phyloP scores from a whole-genome alignment of 495 filamentous ascomycete genomes.

The Evansstolkia leycettana region DNA sequence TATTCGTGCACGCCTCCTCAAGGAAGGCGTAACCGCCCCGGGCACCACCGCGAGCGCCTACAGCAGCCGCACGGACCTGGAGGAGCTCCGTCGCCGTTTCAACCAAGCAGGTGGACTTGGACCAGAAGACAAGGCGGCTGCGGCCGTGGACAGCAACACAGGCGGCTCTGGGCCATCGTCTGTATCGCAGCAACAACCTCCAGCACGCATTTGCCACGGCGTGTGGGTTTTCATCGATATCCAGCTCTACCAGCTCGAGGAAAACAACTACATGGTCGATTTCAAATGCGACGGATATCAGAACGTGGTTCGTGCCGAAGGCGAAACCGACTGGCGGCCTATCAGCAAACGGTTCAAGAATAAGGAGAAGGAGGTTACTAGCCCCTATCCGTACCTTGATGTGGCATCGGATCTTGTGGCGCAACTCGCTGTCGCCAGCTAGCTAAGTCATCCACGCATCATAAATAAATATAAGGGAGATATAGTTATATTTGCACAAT shows the following conservation, averaged over 20 bases:
- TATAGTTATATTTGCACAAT: no score
- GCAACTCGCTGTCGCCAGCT: constrained; percentile 37
- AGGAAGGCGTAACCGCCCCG: constrained; percentile 51
- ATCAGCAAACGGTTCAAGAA: constrained; percentile 36
- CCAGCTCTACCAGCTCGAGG: constrained; percentile 91
- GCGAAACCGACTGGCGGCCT: constrained; percentile 31
- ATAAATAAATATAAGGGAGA: no score
- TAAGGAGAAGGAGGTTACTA: constrained; percentile 43
- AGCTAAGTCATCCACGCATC: no score
- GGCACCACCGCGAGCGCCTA: constrained; percentile 39
- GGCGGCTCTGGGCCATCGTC: constrained; percentile 28
- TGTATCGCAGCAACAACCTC: constrained; percentile 22
- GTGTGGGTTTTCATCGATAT: constrained; percentile 81
- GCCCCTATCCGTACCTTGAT: constrained; percentile 44
- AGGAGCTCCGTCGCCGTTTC: constrained; percentile 34
- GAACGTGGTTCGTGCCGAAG: constrained; percentile 45
- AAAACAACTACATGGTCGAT: constrained; percentile 87
- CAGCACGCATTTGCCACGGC: constrained; percentile 27
- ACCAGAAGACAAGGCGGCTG: constrained; percentile 23
- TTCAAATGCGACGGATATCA: constrained; percentile 99
- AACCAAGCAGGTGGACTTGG: constrained; percentile 30
- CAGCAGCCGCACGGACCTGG: constrained; percentile 46
- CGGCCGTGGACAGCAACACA: constrained; percentile 14
- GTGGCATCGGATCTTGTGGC: constrained; percentile 42
- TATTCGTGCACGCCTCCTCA: constrained; percentile 77